Conservation (phyloP, 2,329 filamentous ascomycete genomes). For the Leptodontidium sp. region DNA sequence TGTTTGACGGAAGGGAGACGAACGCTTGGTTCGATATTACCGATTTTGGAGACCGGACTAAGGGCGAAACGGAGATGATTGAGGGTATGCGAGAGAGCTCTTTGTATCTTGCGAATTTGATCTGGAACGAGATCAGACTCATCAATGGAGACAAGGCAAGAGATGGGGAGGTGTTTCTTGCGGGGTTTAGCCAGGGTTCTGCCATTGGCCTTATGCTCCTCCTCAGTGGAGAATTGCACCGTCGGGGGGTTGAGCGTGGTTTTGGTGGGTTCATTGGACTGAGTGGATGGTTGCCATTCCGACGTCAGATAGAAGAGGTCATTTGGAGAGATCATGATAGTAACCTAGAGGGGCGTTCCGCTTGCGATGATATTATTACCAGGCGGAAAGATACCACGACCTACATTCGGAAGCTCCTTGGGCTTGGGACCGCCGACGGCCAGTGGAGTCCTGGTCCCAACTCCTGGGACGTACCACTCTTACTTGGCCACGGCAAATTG, state of each 20-base stretch:
- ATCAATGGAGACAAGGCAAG: neutral
- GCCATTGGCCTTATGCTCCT: constrained; percentile 37
- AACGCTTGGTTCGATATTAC: constrained; percentile 45
- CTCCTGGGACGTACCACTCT: neutral
- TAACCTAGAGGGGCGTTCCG: neutral
- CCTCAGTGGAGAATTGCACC: constrained; percentile 33
- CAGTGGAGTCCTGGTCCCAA: neutral
- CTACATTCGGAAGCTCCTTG: constrained; percentile 3
- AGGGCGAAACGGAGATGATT: constrained; percentile 25
- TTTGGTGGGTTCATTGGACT: constrained; percentile 29
- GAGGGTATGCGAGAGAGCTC: constrained; percentile 26
- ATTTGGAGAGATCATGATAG: neutral
- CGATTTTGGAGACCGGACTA: constrained; percentile 38
- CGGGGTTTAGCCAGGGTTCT: constrained; percentile 40
- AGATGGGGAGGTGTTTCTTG: constrained; percentile 25
- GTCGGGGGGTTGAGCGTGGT: neutral
- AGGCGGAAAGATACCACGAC: neutral
- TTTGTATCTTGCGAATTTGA: constrained; percentile 28
- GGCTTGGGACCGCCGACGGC: neutral
- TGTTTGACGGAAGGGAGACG: constrained; percentile 34
- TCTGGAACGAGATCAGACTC: constrained; percentile 9
- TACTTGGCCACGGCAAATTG: constrained; percentile 34
- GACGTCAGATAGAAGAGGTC: constrained; percentile 27
- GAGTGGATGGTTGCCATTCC: constrained; percentile 43
- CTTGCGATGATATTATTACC: neutral